Base-by-base conservation (phyloP, 352 stramenopile species). In the Peronospora belbahrii region DNA sequence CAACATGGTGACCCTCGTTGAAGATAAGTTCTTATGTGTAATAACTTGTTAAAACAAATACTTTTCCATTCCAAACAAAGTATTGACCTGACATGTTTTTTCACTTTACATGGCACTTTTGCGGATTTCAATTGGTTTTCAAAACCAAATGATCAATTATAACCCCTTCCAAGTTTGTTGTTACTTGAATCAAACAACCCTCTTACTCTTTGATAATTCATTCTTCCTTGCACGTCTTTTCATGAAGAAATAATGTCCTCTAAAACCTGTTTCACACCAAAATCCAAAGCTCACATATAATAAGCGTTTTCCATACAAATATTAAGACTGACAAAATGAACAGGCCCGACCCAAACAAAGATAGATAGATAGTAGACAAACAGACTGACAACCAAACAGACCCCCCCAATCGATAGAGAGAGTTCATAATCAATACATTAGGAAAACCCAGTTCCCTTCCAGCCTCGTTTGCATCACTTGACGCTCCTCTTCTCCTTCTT, bases 221-320 rank as follows among this genome's bases (percentile, higher is more conserved):
- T 32, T 7, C 27, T 3, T 13, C 27, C n/a, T 32, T 32, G 27
- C 27, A 32, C 27, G 42, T 39, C 42, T 19, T 38, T 48, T 48
- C 42, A 48, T 28, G 6, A 6, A 19, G 39, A 20, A 39, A 48
- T 19, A 23, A 24, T 31, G 27, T 47, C 40, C 40, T 37, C 40
- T 30, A 28, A 38, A 47, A 47, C 27, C 40, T 34, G 40, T 37
- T 47, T 17, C 15, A 25, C 20, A 33, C 2, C n/a, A n/a, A n/a
- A n/a, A n/a, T n/a, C n/a, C n/a, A n/a, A n/a, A n/a, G n/a, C n/a
- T n/a, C n/a, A n/a, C n/a, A n/a, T n/a, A n/a, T n/a, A n/a, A n/a
- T n/a, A n/a, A n/a, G n/a, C n/a, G n/a, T n/a, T n/a, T 24, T 9
- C n/a, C 30, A 65, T 66, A 66, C 52, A 66, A 66, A 66, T 6